Percentiles rank a stretch among this genome's conserved stretches.
Conservation (phyloP, 805 yeast genomes). For the Yamadazyma takamatsuzukensis region DNA sequence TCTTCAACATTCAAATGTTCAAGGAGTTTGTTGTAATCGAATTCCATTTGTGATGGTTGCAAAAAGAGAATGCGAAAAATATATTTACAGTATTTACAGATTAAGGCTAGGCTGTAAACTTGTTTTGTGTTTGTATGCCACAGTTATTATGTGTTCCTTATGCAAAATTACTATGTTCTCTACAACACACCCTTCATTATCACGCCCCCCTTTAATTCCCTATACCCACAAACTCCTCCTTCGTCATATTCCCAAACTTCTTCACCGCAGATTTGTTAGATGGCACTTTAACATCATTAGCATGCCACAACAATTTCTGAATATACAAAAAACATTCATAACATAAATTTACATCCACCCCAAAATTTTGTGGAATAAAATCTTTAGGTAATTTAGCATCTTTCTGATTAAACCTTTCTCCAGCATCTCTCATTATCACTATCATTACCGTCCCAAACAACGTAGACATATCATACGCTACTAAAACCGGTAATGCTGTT, state of each 20-base stretch:
- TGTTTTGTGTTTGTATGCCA: too few species aligned
- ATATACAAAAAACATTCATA: slow-evolving; percentile 25
- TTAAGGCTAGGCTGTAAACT: too few species aligned
- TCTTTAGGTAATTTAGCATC: slow-evolving; percentile 16
- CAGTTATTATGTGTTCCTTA: too few species aligned
- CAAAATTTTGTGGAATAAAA: slow-evolving; percentile 15
- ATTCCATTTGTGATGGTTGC: too few species aligned
- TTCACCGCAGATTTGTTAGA: slow-evolving; percentile 23
- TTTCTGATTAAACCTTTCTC: slow-evolving; percentile 12
- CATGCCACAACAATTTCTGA: slow-evolving; percentile 18
- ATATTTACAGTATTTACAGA: too few species aligned
- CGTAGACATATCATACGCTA: slow-evolving; percentile 30
- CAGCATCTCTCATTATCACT: slow-evolving; percentile 19
- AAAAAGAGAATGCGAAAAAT: too few species aligned
- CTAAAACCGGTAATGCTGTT: slow-evolving; percentile 35
- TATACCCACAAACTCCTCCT: slow-evolving; percentile 4
- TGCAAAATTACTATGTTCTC: too few species aligned
- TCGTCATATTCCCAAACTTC: slow-evolving; percentile 14
- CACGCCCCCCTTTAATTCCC: not conserved
- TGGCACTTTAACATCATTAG: slow-evolving; percentile 17
- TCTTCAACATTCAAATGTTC: slow-evolving; percentile 3
- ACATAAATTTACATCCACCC: slow-evolving; percentile 14
- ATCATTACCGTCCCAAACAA: slow-evolving; percentile 29
- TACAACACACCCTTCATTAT: too few species aligned
- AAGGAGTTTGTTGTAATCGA: slow-evolving; percentile 2